These are phyloP conservation scores for Dillenia suffruticosa DNA, from an alignment of 164 flowering plant species.

Conservation along the genomic window DNA sequence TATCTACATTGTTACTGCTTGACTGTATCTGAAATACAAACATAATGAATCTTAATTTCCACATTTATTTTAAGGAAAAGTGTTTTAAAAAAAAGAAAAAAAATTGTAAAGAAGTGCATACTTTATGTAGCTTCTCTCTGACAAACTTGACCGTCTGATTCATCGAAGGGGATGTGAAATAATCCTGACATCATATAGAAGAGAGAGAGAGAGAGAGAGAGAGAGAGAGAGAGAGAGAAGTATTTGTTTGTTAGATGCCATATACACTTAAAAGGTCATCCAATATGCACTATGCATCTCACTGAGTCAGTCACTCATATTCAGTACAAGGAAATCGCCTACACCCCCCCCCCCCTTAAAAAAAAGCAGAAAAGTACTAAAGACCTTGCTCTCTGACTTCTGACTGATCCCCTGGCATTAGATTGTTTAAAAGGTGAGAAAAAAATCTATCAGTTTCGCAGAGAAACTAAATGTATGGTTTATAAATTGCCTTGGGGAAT, in stretches of 20 bases:
- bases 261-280: background rate
- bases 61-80: background rate
- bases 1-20: conserved; percentile 36
- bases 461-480: too few relatives aligned
- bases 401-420: too few relatives aligned
- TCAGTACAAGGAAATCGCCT: background rate
- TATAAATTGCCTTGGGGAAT: too few relatives aligned
- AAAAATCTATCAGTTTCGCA: too few relatives aligned
- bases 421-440: too few relatives aligned
- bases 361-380: too few relatives aligned
- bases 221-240: background rate
- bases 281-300: background rate
- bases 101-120: conserved; percentile 12
- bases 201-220: background rate
- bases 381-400: too few relatives aligned
- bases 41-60: background rate
- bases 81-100: background rate
- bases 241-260: background rate
- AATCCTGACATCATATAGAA: conserved; percentile 41
- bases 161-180: conserved; percentile 82
- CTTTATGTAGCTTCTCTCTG: conserved; percentile 83
- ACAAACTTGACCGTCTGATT: conserved; percentile 73
- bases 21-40: conserved; percentile 55
- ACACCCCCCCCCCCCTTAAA: too few relatives aligned
- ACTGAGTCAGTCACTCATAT: background rate